Base-by-base conservation (phyloP, 2,329 filamentous ascomycete species). In the Coniochaeta hoffmannii region DNA sequence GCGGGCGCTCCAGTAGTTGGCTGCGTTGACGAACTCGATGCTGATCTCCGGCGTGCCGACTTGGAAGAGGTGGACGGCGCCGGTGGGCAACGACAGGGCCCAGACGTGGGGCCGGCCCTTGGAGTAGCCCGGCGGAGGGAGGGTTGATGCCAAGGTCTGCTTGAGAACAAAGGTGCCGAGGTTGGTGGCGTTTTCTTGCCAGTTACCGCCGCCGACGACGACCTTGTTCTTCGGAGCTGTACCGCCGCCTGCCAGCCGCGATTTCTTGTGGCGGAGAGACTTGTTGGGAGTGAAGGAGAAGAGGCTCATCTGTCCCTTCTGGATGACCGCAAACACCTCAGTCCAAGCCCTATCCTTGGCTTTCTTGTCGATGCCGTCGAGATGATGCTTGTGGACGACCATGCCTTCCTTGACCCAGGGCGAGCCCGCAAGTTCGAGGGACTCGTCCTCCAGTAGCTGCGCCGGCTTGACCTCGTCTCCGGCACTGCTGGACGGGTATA, bases 361-460 rank as follows among this genome's bases (percentile, higher is more conserved):
- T 69, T 90, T 89, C 74, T 94, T 96, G 62, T 96, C 92, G 34
- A 90, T 79, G 4, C 89, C 85, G 68, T 97, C 93, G 3, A 97
- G 80, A 66, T 97, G 93, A 69, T 97, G 93, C 71, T 97, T 97
- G 74, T 99, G 93, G 62, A 93, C 93, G 19, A 97, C 78, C 63
- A 95, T 90, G 59, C 94, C 94, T 71, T 99, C 94, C 72, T 99
- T 99, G 28, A 95, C 87, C 94, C 94, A 99, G 0, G 94, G 94
- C n/a, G 94, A 90, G 24, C 94, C 94, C 11, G 88, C 85, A 36
- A 99, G 83, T 66, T 96, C 92, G 12, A 99, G 80, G 0, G 88
- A 90, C 65, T 99, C 94, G 65, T 97, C 94, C 64, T 97, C 93
- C 0, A 97, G 82, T 10, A 97, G 75, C 26, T 87, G 83, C 5